Conservation (phyloP, 148 eudicot genomes). For the Silene uniflora region DNA sequence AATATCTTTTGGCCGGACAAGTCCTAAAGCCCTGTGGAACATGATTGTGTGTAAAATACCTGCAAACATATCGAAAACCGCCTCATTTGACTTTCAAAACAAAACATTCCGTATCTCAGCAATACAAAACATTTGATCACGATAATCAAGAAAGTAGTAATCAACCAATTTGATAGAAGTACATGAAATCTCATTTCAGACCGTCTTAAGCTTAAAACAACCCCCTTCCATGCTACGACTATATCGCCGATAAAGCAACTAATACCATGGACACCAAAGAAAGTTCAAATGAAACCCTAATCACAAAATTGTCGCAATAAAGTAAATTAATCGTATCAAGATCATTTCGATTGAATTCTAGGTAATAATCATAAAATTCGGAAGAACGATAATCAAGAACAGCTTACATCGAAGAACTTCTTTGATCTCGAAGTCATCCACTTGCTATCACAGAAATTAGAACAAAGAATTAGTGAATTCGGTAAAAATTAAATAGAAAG, state of each 20-base stretch:
- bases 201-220: too few species aligned
- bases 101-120: too few species aligned
- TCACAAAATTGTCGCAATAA: neutral
- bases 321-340: neutral
- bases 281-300: neutral
- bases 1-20: slow-evolving; percentile 69
- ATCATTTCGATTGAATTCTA: neutral
- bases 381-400: neutral
- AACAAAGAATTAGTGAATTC: neutral
- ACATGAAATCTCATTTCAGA: too few species aligned
- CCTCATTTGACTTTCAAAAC: slow-evolving; percentile 1
- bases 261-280: neutral
- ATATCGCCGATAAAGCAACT: neutral
- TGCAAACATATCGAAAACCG: slow-evolving; percentile 39
- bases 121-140: neutral
- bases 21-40: slow-evolving; percentile 83
- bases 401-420: slow-evolving; percentile 88
- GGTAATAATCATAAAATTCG: neutral
- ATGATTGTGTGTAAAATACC: slow-evolving; percentile 89
- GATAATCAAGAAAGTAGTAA: neutral
- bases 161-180: neutral
- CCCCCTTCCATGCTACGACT: neutral
- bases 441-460: slow-evolving; percentile 41
- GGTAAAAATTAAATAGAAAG: neutral
- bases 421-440: slow-evolving; percentile 83